Percentiles rank a stretch among this genome's conserved stretches.
phyloP scores from a whole-genome alignment of 192 early-diverging fungal species.

The Rhizoclosmatium globosum region DNA sequence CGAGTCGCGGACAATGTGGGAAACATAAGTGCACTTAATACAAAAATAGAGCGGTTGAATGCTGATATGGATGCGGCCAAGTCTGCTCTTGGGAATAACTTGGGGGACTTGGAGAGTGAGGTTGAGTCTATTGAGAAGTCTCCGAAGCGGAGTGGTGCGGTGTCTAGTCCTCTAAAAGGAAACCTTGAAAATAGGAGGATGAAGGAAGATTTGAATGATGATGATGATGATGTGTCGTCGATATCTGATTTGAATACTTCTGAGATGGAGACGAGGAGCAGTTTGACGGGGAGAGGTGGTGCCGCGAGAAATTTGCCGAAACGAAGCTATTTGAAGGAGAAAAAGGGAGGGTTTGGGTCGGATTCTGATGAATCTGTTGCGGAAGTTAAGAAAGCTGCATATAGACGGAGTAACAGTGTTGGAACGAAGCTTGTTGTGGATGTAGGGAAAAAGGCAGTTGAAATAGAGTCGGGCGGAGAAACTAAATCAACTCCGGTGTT shows the following conservation, averaged over 20 bases:
- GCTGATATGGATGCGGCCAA: not conserved
- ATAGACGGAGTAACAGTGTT: not conserved
- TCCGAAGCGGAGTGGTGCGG: no score
- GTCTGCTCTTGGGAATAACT: not conserved
- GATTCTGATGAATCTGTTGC: not conserved
- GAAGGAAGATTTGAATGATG: not conserved
- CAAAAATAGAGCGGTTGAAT: not conserved
- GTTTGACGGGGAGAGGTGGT: not conserved
- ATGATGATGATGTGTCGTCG: not conserved
- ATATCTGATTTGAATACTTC: conserved; percentile 6
- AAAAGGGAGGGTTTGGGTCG: not conserved
- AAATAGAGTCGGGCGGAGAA: not conserved
- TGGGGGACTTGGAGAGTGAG: conserved; percentile 5
- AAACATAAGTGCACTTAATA: not conserved
- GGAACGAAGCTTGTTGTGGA: no score
- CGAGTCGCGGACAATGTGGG: not conserved
- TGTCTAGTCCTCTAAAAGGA: not conserved
- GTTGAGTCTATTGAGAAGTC: not conserved
- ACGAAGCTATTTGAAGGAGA: not conserved
- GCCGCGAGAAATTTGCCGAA: not conserved
- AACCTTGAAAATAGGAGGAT: not conserved
- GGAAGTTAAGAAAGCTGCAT: not conserved
- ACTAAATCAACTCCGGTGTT: not conserved
- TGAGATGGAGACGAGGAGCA: not conserved
- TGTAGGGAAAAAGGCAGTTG: no score